phyloP scores from a whole-genome alignment of 495 filamentous ascomycete species.

The Aspergillus wentii region DNA sequence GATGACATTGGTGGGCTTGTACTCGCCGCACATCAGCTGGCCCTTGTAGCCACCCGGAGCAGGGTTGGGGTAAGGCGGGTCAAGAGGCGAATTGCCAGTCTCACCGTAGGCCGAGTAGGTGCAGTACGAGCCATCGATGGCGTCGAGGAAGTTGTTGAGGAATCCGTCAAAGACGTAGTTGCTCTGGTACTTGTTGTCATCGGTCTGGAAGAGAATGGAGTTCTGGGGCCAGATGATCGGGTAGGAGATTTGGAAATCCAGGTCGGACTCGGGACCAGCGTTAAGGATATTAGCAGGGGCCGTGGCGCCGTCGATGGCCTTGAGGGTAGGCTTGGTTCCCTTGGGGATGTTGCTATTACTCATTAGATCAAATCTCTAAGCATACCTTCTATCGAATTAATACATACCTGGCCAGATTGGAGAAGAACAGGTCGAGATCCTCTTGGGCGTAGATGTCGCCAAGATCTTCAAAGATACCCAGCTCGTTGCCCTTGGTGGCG shows the following conservation, averaged over 20 bases:
- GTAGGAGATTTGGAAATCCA: slow-evolving; percentile 50
- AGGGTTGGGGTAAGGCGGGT: slow-evolving; percentile 53
- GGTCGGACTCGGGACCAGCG: slow-evolving; percentile 41
- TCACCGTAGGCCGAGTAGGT: slow-evolving; percentile 35
- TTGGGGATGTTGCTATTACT: slow-evolving; percentile 22
- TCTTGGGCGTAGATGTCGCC: slow-evolving; percentile 44
- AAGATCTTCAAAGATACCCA: slow-evolving; percentile 40
- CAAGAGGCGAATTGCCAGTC: slow-evolving; percentile 42
- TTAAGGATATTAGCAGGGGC: slow-evolving; percentile 25
- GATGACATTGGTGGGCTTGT: slow-evolving; percentile 55
- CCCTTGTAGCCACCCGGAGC: slow-evolving; percentile 51
- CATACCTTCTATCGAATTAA: not conserved
- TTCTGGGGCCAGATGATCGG: slow-evolving; percentile 55
- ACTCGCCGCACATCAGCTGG: slow-evolving; percentile 55
- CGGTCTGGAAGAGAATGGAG: slow-evolving; percentile 53
- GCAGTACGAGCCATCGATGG: slow-evolving; percentile 59
- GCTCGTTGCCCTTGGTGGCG: slow-evolving; percentile 32
- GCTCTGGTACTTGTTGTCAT: slow-evolving; percentile 46
- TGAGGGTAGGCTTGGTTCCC: slow-evolving; percentile 34
- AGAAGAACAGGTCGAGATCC: slow-evolving; percentile 59
- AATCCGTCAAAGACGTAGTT: slow-evolving; percentile 34
- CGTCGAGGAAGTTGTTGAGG: slow-evolving; percentile 51
- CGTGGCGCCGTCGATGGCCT: slow-evolving; percentile 38
- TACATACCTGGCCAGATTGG: slow-evolving; percentile 21
- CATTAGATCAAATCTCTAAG: not conserved